phyloP scores from a whole-genome alignment of 495 filamentous ascomycete species.

The Aspergillus asperescens region DNA sequence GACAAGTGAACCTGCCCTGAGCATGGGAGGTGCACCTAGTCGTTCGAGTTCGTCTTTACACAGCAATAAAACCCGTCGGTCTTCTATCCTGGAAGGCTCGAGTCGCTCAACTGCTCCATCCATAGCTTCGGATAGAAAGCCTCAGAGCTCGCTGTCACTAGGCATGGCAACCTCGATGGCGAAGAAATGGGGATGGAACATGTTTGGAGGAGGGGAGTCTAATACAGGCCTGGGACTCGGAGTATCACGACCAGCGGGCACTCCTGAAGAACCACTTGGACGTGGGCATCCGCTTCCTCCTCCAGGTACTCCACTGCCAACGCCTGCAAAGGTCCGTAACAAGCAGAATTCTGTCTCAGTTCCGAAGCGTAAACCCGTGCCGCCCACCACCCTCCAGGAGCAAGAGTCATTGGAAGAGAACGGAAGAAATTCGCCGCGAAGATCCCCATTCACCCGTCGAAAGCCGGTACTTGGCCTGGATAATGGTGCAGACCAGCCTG shows the following conservation, averaged over 20 bases:
- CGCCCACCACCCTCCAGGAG: slow-evolving; percentile 36
- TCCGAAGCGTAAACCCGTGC: slow-evolving; percentile 58
- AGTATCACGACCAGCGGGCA: slow-evolving; percentile 40
- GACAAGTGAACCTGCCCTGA: slow-evolving; percentile 24
- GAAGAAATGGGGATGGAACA: slow-evolving; percentile 77
- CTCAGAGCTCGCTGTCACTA: slow-evolving; percentile 50
- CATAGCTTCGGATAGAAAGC: slow-evolving; percentile 26
- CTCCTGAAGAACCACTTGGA: slow-evolving; percentile 64
- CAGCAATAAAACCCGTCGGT: slow-evolving; percentile 29
- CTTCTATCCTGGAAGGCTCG: slow-evolving; percentile 41
- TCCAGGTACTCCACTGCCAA: slow-evolving; percentile 62
- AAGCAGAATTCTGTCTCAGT: slow-evolving; percentile 51
- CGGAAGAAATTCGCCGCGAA: slow-evolving; percentile 20
- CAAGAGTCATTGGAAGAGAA: slow-evolving; percentile 19
- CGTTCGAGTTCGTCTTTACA: slow-evolving; percentile 29
- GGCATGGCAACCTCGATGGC: slow-evolving; percentile 70
- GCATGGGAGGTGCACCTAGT: slow-evolving; percentile 26
- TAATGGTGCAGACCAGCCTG: slow-evolving; percentile 17
- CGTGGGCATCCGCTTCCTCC: slow-evolving; percentile 54
- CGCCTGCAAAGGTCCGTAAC: slow-evolving; percentile 59
- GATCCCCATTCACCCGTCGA: slow-evolving; percentile 32
- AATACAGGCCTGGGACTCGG: slow-evolving; percentile 30
- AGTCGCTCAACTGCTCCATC: slow-evolving; percentile 30
- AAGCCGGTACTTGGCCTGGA: slow-evolving; percentile 31
- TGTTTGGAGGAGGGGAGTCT: slow-evolving; percentile 54